Conservation (phyloP, 2,329 filamentous ascomycete species). For the Ophiognomonia clavigignenti-juglandacearum region DNA sequence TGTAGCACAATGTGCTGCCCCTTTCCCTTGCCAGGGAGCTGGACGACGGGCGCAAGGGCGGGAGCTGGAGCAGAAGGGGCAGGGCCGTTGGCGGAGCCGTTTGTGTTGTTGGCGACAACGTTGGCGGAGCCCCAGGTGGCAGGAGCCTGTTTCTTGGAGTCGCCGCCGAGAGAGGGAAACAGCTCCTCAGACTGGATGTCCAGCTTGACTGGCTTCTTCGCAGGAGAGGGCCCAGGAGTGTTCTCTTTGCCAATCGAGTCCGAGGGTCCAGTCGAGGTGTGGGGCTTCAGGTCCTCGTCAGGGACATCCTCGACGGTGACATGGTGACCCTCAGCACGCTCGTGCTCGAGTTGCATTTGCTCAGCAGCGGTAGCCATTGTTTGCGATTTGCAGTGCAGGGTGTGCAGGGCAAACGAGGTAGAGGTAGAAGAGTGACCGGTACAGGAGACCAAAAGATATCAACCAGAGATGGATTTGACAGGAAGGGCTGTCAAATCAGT, state of each 20-base stretch:
- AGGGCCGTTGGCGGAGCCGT: slow-evolving; percentile 51
- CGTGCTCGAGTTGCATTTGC: slow-evolving; percentile 61
- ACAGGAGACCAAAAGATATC: slow-evolving; percentile 18
- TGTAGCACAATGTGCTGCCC: too few relatives aligned
- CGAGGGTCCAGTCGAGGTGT: slow-evolving; percentile 37
- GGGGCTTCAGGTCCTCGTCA: slow-evolving; percentile 62
- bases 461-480: slow-evolving; percentile 16
- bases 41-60: too few relatives aligned
- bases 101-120: slow-evolving; percentile 48
- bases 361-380: slow-evolving; percentile 48
- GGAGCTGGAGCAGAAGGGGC: too few relatives aligned
- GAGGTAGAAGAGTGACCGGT: too few relatives aligned
- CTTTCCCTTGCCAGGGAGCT: too few relatives aligned
- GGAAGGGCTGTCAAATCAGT: slow-evolving; percentile 16
- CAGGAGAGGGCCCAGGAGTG: too few relatives aligned
- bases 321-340: slow-evolving; percentile 41
- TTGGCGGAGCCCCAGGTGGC: slow-evolving; percentile 64
- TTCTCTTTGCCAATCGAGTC: too few relatives aligned
- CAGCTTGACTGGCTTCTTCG: slow-evolving; percentile 44
- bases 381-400: slow-evolving; percentile 17
- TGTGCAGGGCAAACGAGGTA: slow-evolving; percentile 13
- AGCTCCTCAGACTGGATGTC: slow-evolving; percentile 86
- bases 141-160: slow-evolving; percentile 63
- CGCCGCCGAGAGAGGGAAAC: slow-evolving; percentile 83
- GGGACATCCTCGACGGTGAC: slow-evolving; percentile 74